Evolutionary conservation across 306 rosid genomes (phyloP).

Genomic region (Mimosa bimucronata): DNA sequence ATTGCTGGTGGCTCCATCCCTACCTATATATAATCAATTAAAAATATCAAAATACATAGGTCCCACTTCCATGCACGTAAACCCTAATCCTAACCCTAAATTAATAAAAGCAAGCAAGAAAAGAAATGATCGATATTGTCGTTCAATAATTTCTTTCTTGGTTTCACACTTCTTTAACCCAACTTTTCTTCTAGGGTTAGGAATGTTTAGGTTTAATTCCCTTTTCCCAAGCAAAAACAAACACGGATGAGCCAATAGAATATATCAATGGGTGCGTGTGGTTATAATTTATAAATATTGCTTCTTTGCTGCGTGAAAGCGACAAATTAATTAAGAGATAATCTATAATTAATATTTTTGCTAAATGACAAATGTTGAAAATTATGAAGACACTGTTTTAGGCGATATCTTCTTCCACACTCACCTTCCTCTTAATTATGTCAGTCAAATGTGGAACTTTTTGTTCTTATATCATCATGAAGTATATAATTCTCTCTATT

Average conservation of each 20-base stretch:
- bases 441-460: slow-evolving; percentile 36
- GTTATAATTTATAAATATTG: background rate
- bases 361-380: slow-evolving; percentile 38
- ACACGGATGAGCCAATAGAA: slow-evolving; percentile 29
- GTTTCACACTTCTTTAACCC: slow-evolving; percentile 40
- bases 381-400: background rate
- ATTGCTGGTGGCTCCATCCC: background rate
- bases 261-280: background rate
- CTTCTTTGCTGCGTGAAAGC: slow-evolving; percentile 33
- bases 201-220: slow-evolving; percentile 28
- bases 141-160: slow-evolving; percentile 30
- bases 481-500: slow-evolving; percentile 1
- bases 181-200: slow-evolving; percentile 22
- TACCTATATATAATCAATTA: background rate
- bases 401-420: slow-evolving; percentile 19
- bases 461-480: background rate
- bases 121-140: background rate
- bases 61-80: slow-evolving; percentile 54
- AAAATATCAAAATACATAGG: background rate
- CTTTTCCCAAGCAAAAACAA: slow-evolving; percentile 23
- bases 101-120: slow-evolving; percentile 13
- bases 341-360: slow-evolving; percentile 3
- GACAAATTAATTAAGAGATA: slow-evolving; percentile 36
- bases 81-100: slow-evolving; percentile 3
- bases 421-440: background rate